Percentiles rank a stretch among this genome's conserved stretches.
Conservation (phyloP, 2,329 filamentous ascomycete species). For the Neonectria hederae region DNA sequence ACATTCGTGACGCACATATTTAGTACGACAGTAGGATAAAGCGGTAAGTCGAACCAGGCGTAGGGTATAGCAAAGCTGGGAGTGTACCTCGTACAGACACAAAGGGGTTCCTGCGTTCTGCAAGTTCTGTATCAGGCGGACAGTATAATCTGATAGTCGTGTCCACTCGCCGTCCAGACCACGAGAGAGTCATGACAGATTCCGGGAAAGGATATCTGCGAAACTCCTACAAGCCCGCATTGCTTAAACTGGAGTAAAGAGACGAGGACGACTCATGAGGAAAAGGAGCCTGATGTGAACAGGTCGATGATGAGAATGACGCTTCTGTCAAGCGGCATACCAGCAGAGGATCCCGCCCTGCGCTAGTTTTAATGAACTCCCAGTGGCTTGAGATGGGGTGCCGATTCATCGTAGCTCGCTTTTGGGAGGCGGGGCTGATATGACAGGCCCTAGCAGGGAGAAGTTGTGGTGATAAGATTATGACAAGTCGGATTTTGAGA, state of each 20-base stretch:
- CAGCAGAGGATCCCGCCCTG: slow-evolving; percentile 5
- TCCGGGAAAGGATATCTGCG: background rate
- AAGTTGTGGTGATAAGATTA: slow-evolving; percentile 10
- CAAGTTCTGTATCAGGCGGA: background rate
- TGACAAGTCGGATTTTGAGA: slow-evolving; percentile 10
- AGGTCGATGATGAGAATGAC: background rate
- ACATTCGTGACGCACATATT: background rate
- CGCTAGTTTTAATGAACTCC: slow-evolving; percentile 15
- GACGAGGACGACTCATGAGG: no score
- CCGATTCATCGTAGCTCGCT: slow-evolving; percentile 2
- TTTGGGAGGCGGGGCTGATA: slow-evolving; percentile 3
- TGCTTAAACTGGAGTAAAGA: background rate
- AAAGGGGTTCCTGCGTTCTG: no score
- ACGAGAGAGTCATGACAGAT: background rate
- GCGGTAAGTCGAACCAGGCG: background rate
- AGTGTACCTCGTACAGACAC: background rate
- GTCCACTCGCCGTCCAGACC: background rate
- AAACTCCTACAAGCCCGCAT: background rate
- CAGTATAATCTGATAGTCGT: background rate
- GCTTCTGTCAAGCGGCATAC: slow-evolving; percentile 4
- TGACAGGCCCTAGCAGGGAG: slow-evolving; percentile 1
- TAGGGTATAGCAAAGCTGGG: background rate
- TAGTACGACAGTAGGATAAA: background rate
- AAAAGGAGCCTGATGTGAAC: background rate
- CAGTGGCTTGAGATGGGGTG: slow-evolving; percentile 13